phyloP scores from a whole-genome alignment of 139 green algal genomes.

The Chlamydomonas applanata region DNA sequence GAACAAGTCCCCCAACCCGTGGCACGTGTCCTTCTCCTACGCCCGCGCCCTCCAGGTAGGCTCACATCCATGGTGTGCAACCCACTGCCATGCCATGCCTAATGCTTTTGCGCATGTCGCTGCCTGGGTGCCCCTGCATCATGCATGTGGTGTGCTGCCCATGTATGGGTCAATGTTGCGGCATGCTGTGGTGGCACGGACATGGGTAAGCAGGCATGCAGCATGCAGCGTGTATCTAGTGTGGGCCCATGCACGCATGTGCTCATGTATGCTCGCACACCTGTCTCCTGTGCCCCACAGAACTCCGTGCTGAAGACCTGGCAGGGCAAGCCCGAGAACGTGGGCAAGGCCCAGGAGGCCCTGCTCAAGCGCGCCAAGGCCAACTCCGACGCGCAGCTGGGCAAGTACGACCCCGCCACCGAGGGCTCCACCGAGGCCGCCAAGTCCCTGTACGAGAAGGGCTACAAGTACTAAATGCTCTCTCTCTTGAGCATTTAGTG shows the following conservation, averaged over 20 bases:
- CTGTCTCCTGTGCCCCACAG: neutral
- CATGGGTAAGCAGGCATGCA: neutral
- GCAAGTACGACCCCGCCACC: constrained; percentile 86
- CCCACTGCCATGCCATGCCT: too few species aligned
- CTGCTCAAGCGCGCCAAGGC: constrained; percentile 91
- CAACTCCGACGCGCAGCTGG: constrained; percentile 94
- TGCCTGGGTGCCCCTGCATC: too few species aligned
- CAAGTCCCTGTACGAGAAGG: constrained; percentile 94
- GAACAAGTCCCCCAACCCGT: constrained; percentile 99
- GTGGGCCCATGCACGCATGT: too few species aligned
- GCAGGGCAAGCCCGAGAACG: constrained; percentile 87
- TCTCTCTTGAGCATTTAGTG: too few species aligned
- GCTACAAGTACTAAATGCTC: constrained; percentile 93
- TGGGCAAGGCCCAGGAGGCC: constrained; percentile 82
- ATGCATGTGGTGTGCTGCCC: too few species aligned
- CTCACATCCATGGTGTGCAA: too few species aligned
- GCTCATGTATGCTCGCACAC: too few species aligned
- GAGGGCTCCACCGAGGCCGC: constrained; percentile 68
- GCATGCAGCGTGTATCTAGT: too few species aligned
- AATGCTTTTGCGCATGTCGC: too few species aligned
- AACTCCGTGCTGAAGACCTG: constrained; percentile 83
- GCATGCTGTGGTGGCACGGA: neutral
- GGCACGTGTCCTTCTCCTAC: constrained; percentile 99
- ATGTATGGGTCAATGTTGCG: too few species aligned
- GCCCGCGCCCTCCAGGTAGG: constrained; percentile 91